These are phyloP conservation scores for Aspergillus coremiiformis DNA, from an alignment of 495 filamentous ascomycete genomes.

Conservation along the genomic window DNA sequence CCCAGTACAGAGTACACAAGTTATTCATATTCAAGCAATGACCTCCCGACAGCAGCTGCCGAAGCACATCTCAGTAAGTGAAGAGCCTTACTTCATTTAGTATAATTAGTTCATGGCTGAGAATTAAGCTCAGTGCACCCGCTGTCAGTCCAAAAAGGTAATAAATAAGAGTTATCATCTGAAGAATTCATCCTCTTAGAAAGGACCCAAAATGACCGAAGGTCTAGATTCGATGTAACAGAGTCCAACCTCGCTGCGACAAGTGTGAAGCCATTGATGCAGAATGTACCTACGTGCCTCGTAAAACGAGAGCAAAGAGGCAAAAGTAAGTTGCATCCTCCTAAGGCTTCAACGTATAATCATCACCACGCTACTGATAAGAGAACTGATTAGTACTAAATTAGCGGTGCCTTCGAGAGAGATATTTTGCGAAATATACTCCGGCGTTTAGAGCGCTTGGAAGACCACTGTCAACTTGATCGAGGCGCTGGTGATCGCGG, in stretches of 20 bases:
- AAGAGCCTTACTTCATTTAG: not conserved
- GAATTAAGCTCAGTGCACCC: slow-evolving; percentile 7
- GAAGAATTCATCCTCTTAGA: not conserved
- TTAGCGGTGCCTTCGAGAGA: slow-evolving; percentile 3
- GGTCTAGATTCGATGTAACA: slow-evolving; percentile 18
- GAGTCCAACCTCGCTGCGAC: slow-evolving; percentile 15
- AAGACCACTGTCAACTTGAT: slow-evolving; percentile 14
- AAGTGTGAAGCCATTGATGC: slow-evolving; percentile 12
- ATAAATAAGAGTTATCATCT: no score
- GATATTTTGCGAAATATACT: slow-evolving; percentile 12
- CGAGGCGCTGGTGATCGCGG: not conserved
- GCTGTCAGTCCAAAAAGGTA: slow-evolving; percentile 19
- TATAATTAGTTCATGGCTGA: not conserved
- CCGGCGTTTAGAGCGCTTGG: slow-evolving; percentile 14
- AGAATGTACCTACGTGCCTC: slow-evolving; percentile 11
- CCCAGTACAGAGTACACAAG: no score
- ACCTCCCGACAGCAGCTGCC: not conserved
- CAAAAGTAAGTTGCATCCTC: slow-evolving; percentile 1
- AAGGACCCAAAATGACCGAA: not conserved
- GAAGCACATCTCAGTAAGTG: slow-evolving; percentile 2
- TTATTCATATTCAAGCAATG: not conserved
- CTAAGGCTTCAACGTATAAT: not conserved
- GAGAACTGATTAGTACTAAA: not conserved
- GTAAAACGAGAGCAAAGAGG: slow-evolving; percentile 13
- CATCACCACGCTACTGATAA: not conserved